A percentile compares a stretch with the other conserved stretches of the same genome.
Evolutionary conservation across 768 basidiomycete genomes (phyloP).

Genomic region (Termitomyces titanicus): DNA sequence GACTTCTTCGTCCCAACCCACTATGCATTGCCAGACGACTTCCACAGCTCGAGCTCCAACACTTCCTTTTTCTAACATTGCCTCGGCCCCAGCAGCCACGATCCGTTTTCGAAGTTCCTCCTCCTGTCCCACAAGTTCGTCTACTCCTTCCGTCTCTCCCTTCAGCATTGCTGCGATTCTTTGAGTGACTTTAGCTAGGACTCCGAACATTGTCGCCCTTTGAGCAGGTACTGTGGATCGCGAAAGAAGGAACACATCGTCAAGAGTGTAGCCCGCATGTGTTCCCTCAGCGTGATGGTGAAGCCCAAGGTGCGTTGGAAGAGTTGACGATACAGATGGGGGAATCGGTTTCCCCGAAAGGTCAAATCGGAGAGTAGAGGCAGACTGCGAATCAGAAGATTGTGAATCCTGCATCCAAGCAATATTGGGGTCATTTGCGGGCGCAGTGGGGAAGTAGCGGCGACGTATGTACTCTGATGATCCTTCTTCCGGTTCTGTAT

Average conservation of each 20-base stretch:
- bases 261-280: slow-evolving; percentile 84
- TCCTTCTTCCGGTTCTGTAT: slow-evolving; percentile 53
- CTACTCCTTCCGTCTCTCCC: slow-evolving; percentile 32
- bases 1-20: slow-evolving; percentile 53
- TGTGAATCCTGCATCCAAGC: slow-evolving; percentile 65
- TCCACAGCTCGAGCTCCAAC: slow-evolving; percentile 68
- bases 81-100: slow-evolving; percentile 63
- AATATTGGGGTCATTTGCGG: slow-evolving; percentile 66
- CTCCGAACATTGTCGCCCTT: slow-evolving; percentile 74
- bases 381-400: slow-evolving; percentile 21
- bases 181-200: slow-evolving; percentile 58
- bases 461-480: slow-evolving; percentile 81
- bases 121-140: slow-evolving; percentile 35
- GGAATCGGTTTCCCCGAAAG: slow-evolving; percentile 72
- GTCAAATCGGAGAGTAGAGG: slow-evolving; percentile 66
- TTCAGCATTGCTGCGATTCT: slow-evolving; percentile 27
- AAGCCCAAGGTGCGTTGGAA: slow-evolving; percentile 83
- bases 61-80: slow-evolving; percentile 60
- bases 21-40: slow-evolving; percentile 70
- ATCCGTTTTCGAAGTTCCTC: slow-evolving; percentile 57
- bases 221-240: slow-evolving; percentile 84
- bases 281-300: slow-evolving; percentile 85
- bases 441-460: slow-evolving; percentile 75
- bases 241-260: slow-evolving; percentile 77
- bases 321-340: slow-evolving; percentile 39